Evolutionary conservation across 176 grass and related monocot species (phyloP).

Genomic region (Alloteropsis semialata): DNA sequence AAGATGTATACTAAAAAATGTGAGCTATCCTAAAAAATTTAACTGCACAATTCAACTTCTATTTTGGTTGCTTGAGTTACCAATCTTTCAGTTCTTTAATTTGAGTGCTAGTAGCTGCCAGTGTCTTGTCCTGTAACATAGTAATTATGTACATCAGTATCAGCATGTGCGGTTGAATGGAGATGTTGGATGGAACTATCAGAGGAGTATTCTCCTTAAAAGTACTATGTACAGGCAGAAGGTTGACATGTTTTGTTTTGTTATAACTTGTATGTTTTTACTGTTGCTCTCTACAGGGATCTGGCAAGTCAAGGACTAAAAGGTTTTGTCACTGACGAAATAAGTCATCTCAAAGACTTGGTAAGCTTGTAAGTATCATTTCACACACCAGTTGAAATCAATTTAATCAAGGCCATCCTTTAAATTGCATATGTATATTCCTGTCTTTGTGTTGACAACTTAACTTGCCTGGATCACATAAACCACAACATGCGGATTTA

Average conservation of each 20-base stretch:
- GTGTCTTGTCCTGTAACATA: neutral
- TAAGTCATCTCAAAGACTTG: constrained; percentile 79
- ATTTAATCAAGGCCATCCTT: neutral
- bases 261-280: neutral
- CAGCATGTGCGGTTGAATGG: neutral
- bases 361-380: constrained; percentile 99
- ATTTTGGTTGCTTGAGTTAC: neutral
- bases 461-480: neutral
- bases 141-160: neutral
- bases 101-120: neutral
- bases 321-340: constrained; percentile 89
- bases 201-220: neutral
- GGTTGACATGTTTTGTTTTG: neutral
- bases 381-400: constrained; percentile 25
- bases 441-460: neutral
- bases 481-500: neutral
- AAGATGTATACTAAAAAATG: neutral
- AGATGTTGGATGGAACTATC: neutral
- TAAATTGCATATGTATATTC: neutral
- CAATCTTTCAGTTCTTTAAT: no score
- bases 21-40: neutral
- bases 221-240: neutral
- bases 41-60: neutral
- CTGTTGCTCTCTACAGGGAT: constrained; percentile 48
- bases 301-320: constrained; percentile 95